Conservation (phyloP, 1,139 yeast genomes). For the Debaryomyces sp. region DNA sequence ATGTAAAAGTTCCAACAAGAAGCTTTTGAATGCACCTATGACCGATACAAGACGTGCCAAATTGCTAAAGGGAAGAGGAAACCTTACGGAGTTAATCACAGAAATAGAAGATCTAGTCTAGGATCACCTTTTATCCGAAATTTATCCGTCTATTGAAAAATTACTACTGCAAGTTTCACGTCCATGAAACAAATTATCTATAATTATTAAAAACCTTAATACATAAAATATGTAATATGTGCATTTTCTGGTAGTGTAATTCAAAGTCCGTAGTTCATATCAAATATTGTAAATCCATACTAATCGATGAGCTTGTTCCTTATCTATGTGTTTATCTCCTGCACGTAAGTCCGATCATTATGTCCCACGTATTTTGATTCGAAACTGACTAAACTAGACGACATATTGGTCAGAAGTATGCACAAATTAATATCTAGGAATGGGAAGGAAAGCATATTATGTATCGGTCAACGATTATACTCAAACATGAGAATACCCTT, state of each 20-base stretch:
- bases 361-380: not conserved
- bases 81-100: slow-evolving; percentile 25
- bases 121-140: not conserved
- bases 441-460: not conserved
- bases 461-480: not conserved
- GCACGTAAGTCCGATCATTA: not conserved
- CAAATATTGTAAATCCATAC: not conserved
- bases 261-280: not conserved
- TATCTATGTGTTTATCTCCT: slow-evolving; percentile 1
- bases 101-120: slow-evolving; percentile 8
- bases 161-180: not conserved
- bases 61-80: slow-evolving; percentile 40
- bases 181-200: not conserved
- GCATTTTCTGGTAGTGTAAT: not conserved
- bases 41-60: slow-evolving; percentile 34
- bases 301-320: not conserved
- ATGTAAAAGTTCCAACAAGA: slow-evolving; percentile 56
- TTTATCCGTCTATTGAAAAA: no score
- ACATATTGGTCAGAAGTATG: not conserved
- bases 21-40: slow-evolving; percentile 36
- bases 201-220: not conserved
- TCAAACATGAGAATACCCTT: slow-evolving; percentile 1
- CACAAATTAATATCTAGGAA: not conserved
- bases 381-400: not conserved
- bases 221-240: not conserved